These are phyloP conservation scores for Talaromyces funiculosus DNA, from an alignment of 2,329 filamentous ascomycete genomes.

Conservation along the genomic window DNA sequence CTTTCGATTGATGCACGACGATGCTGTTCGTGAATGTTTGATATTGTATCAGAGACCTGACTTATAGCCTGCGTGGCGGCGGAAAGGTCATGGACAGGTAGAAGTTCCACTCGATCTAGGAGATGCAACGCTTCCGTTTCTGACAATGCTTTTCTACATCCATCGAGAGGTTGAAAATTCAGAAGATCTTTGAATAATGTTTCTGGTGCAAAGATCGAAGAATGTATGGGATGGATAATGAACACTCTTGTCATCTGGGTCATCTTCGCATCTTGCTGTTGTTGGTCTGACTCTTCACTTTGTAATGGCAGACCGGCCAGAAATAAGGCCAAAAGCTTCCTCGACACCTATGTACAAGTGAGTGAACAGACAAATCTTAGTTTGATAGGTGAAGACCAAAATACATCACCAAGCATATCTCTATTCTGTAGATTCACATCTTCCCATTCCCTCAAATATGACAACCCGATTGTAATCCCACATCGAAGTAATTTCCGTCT, in stretches of 20 bases:
- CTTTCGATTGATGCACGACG: slow-evolving; percentile 3
- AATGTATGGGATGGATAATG: slow-evolving; percentile 31
- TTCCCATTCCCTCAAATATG: slow-evolving; percentile 21
- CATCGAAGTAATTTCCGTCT: slow-evolving; percentile 21
- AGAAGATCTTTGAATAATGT: slow-evolving; percentile 26
- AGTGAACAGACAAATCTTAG: neutral
- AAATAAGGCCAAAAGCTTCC: neutral
- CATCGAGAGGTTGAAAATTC: neutral
- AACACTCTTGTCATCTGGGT: slow-evolving; percentile 20
- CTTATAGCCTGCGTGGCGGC: slow-evolving; percentile 27
- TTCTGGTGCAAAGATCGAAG: slow-evolving; percentile 26
- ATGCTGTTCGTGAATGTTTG: slow-evolving; percentile 17
- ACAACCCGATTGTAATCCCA: slow-evolving; percentile 31
- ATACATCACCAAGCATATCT: slow-evolving; percentile 28
- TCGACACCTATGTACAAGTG: neutral
- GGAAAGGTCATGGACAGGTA: slow-evolving; percentile 29
- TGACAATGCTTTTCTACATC: neutral
- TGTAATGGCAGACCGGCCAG: neutral
- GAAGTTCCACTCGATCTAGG: slow-evolving; percentile 30
- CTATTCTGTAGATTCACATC: slow-evolving; percentile 15
- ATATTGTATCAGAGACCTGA: slow-evolving; percentile 25
- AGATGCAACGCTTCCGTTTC: slow-evolving; percentile 26
- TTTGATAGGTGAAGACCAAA: neutral
- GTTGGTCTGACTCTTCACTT: neutral
- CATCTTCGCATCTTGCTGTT: neutral